A percentile compares a stretch with the other conserved stretches of the same genome.
Conservation (phyloP, 2,329 filamentous ascomycete genomes). For the Neonectria neomacrospora region DNA sequence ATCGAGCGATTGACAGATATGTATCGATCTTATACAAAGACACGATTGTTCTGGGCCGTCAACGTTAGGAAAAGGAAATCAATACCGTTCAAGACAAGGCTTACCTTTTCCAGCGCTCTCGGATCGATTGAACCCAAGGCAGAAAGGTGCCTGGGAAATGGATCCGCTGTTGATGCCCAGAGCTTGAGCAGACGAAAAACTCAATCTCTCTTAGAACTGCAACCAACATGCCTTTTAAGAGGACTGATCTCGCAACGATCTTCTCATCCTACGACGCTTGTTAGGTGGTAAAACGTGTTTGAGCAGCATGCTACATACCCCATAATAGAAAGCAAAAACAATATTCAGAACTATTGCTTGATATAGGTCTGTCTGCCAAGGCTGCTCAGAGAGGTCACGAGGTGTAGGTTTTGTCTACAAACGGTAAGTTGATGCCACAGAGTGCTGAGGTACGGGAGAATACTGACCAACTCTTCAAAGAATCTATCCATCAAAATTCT, state of each 20-base stretch:
- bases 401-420: constrained; percentile 33
- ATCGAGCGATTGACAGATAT: constrained; percentile 48
- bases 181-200: constrained; percentile 50
- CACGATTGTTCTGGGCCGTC: constrained; percentile 45
- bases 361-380: constrained; percentile 48
- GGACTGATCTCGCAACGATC: constrained; percentile 46
- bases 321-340: constrained; percentile 53
- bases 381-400: constrained; percentile 28
- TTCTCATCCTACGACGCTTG: constrained; percentile 44
- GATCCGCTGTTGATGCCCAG: constrained; percentile 49
- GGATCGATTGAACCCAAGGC: constrained; percentile 48
- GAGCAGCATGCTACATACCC: constrained; percentile 37
- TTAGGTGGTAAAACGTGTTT: background rate
- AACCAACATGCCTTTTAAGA: constrained; percentile 51
- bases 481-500: constrained; percentile 46
- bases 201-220: constrained; percentile 49
- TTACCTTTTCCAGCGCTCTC: constrained; percentile 52
- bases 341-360: constrained; percentile 52
- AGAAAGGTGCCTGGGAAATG: constrained; percentile 52
- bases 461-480: constrained; percentile 45
- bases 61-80: constrained; percentile 2
- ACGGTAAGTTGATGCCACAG: background rate
- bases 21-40: constrained; percentile 53
- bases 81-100: background rate
- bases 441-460: background rate